Evolutionary conservation across 2,329 filamentous ascomycete genomes (phyloP), one percentile per base, ranked within the genome.

Genomic region (Penicillium psychrosexuale): DNA sequence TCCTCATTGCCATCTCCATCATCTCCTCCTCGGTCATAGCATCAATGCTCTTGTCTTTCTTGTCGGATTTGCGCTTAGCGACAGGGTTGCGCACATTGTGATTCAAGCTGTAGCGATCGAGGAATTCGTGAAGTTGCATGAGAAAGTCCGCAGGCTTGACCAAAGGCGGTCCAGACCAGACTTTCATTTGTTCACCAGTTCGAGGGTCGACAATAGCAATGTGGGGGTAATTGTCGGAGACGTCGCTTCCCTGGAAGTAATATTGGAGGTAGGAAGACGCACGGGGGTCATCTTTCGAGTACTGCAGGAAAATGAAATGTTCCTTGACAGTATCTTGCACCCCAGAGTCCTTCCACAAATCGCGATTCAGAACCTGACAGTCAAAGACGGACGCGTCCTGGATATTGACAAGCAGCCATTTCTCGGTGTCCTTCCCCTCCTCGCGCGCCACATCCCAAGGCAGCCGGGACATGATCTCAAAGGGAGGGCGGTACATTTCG

Each of bases 1-100:
- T 94, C 71, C 92, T 86, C 69, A 99, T 74, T 0, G 94, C 94
- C 83, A 97, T 86, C 72, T 97, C 89, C 63, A 99, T 78, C 91
- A 96, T 96, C 76, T 99, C 92, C 47, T 97, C 92, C 70, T 99
- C 94, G 0, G 91, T 96, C 87, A 99, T 93, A 37, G 89, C 85
- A 55, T 89, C 88, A 2, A 97, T 84, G 61, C 93, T 90, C 51
- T 89, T 80, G 48, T 84, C 80, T 68, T 87, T 87, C 43, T 83
- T 79, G 68, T 91, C 88, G 3, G 86, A 81, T 72, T 90, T 90
- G 51, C 87, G 80, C 69, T 85, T 88, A 24, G 91, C 88, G 5
- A 99, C 91, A 0, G 94, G 94, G 68, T 99, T 99, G 77, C 95
- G 96, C 70, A 88, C 93, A 67, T 90, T 88, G 42, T 85, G 84